Evolutionary conservation across 495 filamentous ascomycete genomes (phyloP), one percentile per base, ranked within the genome.

Genomic region (Penicillium arizonense): DNA sequence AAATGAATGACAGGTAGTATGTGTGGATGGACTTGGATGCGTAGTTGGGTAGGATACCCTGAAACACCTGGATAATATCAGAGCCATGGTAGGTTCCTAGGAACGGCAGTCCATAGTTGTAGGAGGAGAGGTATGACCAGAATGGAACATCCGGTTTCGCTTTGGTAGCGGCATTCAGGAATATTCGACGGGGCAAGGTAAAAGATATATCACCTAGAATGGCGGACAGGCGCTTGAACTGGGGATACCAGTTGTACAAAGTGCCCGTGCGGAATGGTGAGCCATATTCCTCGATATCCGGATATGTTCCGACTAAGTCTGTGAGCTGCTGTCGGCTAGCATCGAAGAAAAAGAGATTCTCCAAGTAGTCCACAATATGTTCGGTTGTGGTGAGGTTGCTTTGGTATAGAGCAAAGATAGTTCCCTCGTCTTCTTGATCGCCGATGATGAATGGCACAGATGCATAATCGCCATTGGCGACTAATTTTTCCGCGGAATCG

Each of bases 141-240:
- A 69, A 69, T 0, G 80, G 80, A 3, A 89, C 79, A 26, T 72
- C 50, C 0, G 84, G 82, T 26, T 81, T 78, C 21, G 67, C 72
- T 3, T 70, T 36, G 0, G 47, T 41, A 2, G 77, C 61, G 1
- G 44, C 32, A 8, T 75, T 61, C 32, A 90, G 74, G 62, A 85
- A 82, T 2, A 69, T 47, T 10, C 87, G 79, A 1, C 87, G 79
- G 2, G 79, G 81, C 1, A 88, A 70, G 1, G 82, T 89, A 58
- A 87, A 89, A 20, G 78, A 78, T 1, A 85, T 59, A 54, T 91
- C 87, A 23, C 87, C 87, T 0, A 90, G 73, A 41, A 91, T 84
- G n/a, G 87, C 87, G 1, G 88, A 83, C 0, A 90, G 72, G 3
- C 87, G 85, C 65, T 91, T 92, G 75, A 82, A 90, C 59, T 87